Evolutionary conservation across 805 yeast genomes (phyloP), one percentile per base, ranked within the genome.

Genomic region (Saccharomycodes ludwigii): DNA sequence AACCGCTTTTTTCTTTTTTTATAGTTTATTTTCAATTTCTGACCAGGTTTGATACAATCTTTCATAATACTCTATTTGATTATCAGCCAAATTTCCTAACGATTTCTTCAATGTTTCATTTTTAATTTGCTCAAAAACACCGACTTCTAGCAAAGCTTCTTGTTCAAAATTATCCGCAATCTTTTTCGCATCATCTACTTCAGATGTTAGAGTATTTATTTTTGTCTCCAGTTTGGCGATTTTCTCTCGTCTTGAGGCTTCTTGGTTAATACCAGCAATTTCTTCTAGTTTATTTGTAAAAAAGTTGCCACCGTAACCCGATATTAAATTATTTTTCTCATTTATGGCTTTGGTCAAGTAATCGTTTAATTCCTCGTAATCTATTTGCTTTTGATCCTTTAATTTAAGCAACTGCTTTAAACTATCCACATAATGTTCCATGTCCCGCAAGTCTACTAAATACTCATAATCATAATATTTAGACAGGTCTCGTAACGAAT

Each of bases 371-470:
- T 81, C 93, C 49, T 91, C 96, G 47, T 78, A 76, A 52, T 88
- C 98, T 18, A 88, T 70, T 44, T 82, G 86, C 52, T 86, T 86
- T 49, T 84, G 85, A 47, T 88, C 97, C 41, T 88, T 84, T 35
- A 81, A 65, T 48, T 79, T 85, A 33, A 91, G 69, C 36, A 88
- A 59, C 39, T 67, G 71, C 46, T 73, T 73, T 42, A 80, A 58
- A 15, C 79, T 71, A 30, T 59, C 61, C 27, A 78, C 70, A 44
- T 80, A 91, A 55, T 82, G 86, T 40, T 88, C 84, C 56, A 91
- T 66, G 54, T 91, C 97, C 42, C 81, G 78, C 41, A 91, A 58
- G 9, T 93, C 74, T 2, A 82, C 80, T 30, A 84, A 65, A 47
- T 83, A 91, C 24, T 84, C 76, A 42, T 76, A 79, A 46, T 88